Base-by-base conservation (phyloP, 1,284 basidiomycete species). In the Taiwanofungus camphoratus region DNA sequence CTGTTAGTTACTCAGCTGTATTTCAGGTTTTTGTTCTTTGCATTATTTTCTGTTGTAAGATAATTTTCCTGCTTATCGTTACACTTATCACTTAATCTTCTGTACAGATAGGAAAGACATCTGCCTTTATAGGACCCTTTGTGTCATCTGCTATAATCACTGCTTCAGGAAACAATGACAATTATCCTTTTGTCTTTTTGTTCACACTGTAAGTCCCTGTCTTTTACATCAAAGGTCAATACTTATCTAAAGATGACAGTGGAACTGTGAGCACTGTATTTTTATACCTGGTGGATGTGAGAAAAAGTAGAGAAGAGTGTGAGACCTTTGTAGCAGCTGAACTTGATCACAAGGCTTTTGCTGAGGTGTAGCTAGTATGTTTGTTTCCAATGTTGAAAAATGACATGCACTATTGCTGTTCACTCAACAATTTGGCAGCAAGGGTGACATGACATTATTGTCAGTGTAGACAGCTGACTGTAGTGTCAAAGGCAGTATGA, bases 171-270 rank as follows among this genome's bases (percentile, higher is more conserved):
- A 78, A 84, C 57, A 89, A 89, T 57, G 74, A 82, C 52, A 87
- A 85, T 57, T 85, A 86, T 75, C 84, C 87, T 0, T 91, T 91
- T 60, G 79, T 82, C 4, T 90, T 90, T 62, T 66, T 90, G 3
- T 84, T 90, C 51, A 75, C 68, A 12, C 64, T 90, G 82, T 84
- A 57, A 44, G 81, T 69, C 8, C 27, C 13, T 39, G 11, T 39
- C 11, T 31, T 12, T 22, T 20, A 12, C 20, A 24, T n/a, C 27
- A 24, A n/a, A 20, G 15, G n/a, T 31, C 39, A 20, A 19, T 18
- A 23, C 16, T 6, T 30, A 15, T 41, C 44, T n/a, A 41, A n/a
- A n/a, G n/a, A n/a, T 22, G 41, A 26, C 51, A 83, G 81, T 18
- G 82, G 86, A 3, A 58, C 68, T 4, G 60, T 80, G 39, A 83